A percentile compares a stretch with the other conserved stretches of the same genome.
Evolutionary conservation across 768 basidiomycete species (phyloP).

Genomic region (Lactarius evosmus): DNA sequence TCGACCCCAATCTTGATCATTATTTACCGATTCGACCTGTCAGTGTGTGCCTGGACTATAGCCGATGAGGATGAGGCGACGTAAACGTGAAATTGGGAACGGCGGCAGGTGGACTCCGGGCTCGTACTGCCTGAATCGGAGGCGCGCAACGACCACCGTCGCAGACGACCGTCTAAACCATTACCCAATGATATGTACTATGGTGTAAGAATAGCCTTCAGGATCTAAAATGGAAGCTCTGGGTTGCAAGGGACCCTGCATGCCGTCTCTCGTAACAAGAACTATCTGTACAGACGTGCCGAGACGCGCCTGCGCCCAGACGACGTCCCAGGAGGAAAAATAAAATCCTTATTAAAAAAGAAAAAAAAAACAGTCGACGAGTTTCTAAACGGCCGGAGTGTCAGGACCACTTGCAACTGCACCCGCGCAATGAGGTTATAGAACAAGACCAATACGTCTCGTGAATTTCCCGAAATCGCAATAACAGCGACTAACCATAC

Average conservation of each 20-base stretch:
- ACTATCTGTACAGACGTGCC: background rate
- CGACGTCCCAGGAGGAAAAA: background rate
- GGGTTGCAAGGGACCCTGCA: background rate
- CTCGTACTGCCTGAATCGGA: background rate
- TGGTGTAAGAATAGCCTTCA: background rate
- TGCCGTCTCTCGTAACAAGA: background rate
- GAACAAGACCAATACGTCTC: background rate
- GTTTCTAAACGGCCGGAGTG: background rate
- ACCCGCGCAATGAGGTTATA: background rate
- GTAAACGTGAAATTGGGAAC: background rate
- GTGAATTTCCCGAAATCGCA: background rate
- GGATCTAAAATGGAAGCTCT: background rate
- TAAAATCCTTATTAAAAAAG: background rate
- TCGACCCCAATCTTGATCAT: background rate
- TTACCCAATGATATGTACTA: background rate
- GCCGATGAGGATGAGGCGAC: background rate
- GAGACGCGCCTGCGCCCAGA: background rate
- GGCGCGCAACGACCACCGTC: background rate
- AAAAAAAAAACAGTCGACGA: background rate
- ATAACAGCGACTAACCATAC: conserved; percentile 11
- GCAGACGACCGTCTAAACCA: background rate
- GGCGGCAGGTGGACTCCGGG: background rate
- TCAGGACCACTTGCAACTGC: background rate
- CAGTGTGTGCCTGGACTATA: background rate
- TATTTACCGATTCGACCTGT: background rate